Conservation (phyloP, 768 basidiomycete genomes). For the Suillus variegatus region DNA sequence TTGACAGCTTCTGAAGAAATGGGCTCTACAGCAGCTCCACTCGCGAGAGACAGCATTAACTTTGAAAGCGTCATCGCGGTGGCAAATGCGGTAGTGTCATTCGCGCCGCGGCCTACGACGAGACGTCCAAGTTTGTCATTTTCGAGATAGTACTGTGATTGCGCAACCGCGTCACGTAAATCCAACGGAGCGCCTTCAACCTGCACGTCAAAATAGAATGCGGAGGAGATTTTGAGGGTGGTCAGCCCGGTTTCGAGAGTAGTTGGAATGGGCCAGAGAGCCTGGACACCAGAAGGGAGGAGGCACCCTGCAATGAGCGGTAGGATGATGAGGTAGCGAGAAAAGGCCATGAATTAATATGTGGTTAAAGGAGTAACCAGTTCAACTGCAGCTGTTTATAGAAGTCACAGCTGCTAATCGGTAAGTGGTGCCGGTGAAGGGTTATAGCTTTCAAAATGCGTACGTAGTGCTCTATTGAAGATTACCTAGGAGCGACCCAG, state of each 20-base stretch:
- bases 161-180: constrained; percentile 34
- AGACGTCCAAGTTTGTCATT: constrained; percentile 42
- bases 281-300: constrained; percentile 6
- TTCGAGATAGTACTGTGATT: constrained; percentile 32
- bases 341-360: constrained; percentile 4
- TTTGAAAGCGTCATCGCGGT: constrained; percentile 26
- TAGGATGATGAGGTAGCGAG: constrained; percentile 8
- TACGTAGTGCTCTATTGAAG: background rate
- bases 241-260: constrained; percentile 26
- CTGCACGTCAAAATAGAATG: constrained; percentile 29
- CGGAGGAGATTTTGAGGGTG: constrained; percentile 23
- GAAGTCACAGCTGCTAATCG: background rate
- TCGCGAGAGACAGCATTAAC: constrained; percentile 28
- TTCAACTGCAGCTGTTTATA: background rate
- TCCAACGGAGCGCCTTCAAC: constrained; percentile 31
- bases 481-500: background rate
- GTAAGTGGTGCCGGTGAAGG: no score
- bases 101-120: constrained; percentile 40
- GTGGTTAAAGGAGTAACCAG: background rate
- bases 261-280: constrained; percentile 37
- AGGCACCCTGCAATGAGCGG: constrained; percentile 12
- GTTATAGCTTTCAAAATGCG: background rate
- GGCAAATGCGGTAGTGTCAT: constrained; percentile 29
- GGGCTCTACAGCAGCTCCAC: constrained; percentile 18
- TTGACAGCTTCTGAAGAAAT: constrained; percentile 39